Conservation (phyloP, 108 stramenopile species). For the Pseudonitzschia delicatissima region DNA sequence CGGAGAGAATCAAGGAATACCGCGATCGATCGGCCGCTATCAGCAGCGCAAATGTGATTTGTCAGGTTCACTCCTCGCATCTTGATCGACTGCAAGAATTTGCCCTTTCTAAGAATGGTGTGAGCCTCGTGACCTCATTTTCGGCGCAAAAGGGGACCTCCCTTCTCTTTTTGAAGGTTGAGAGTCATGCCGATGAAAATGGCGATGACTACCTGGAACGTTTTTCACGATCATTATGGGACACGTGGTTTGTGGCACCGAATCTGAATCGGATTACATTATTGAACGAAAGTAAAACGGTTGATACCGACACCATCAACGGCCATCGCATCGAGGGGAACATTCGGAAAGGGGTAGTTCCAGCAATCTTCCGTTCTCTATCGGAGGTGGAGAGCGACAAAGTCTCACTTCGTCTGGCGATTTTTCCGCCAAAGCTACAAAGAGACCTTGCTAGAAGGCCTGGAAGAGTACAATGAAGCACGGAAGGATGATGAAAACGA, state of each 20-base stretch:
- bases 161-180: not conserved
- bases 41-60: constrained; percentile 28
- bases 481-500: not conserved
- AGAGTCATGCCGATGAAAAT: not conserved
- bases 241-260: constrained; percentile 23
- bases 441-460: not conserved
- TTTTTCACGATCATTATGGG: not conserved
- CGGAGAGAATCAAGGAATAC: not conserved
- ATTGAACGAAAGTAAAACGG: not conserved
- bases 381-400: not conserved
- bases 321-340: not conserved
- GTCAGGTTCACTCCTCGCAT: constrained; percentile 49
- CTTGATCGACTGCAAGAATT: constrained; percentile 36
- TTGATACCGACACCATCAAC: not conserved
- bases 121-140: not conserved
- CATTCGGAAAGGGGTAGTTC: constrained; percentile 5
- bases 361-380: not conserved
- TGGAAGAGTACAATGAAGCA: constrained; percentile 5
- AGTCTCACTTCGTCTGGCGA: constrained; percentile 5
- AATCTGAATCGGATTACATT: constrained; percentile 16
- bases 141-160: not conserved
- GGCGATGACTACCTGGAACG: not conserved
- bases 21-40: not conserved
- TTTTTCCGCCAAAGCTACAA: constrained; percentile 16
- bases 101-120: not conserved